Base-by-base conservation (phyloP, 108 stramenopile species). In the Aurantiochytrium sp. region DNA sequence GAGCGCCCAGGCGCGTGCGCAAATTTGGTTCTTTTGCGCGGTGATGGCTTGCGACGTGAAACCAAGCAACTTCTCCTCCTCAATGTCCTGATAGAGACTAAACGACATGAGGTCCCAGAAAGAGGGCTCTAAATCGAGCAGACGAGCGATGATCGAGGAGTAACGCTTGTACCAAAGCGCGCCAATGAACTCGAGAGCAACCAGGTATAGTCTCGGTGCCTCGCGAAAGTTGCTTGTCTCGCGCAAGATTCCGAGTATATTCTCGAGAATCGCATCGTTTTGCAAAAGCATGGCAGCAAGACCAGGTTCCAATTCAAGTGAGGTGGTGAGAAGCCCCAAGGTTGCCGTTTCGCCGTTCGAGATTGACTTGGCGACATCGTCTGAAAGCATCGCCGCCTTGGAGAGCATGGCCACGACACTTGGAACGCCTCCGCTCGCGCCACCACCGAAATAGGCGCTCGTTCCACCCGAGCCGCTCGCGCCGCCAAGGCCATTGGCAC, bases 371-470 rank as follows among this genome's bases (percentile, higher is more conserved):
- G 18, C 23, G 49, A 83, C 76, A 53, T 83, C 76, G 25, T 83
- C 76, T 28, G n/a, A 6, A 12, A 83, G 76, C 45, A 53, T 83
- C 12, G 76, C 49, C 4, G 76, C 45, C 51, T 83, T 53, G 49
- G 76, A 47, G 4, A 83, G 76, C 76, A 83, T 83, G n/a, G 76
- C 76, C n/a, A 83, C 76, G 45, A 83, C 51, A 23, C 49, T 53
- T 45, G 76, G 76, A 53, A 53, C 64, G 25, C 64, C 64, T 69
- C 64, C 64, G 16, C 55, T 16, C 0, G 55, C 55, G 55, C 55
- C 16, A 16, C 55, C 55, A 57, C 35, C 35, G 35, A 35, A 35
- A 35, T 0, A 35, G 2, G 35, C 35, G 35, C 35, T 35, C 35
- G 35, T 35, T 1, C 35, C 35, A 35, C 35, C 35, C 35, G 35